Evolutionary conservation across 352 stramenopile species (phyloP), one percentile per base, ranked within the genome.

Genomic region (Globisporangium echinulatum): DNA sequence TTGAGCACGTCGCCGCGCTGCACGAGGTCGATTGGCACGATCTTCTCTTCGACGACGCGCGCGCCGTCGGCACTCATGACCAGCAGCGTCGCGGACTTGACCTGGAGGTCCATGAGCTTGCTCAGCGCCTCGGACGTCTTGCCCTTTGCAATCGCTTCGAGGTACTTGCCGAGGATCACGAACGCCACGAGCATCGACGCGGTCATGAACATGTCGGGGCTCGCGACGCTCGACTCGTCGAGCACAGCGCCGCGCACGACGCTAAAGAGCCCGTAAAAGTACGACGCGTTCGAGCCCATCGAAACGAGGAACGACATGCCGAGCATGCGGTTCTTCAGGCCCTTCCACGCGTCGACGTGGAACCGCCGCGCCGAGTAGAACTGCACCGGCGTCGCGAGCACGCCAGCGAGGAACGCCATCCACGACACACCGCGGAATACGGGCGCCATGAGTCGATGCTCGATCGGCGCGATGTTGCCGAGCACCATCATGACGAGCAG

Each of bases 281-380:
- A 99, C 14, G 96, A 96, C 1, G 96, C 91, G 47, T 94, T 98
- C 17, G 96, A 97, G 36, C 97, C 97, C 75, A 98, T 92, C 0
- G 92, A 96, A 14, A 99, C 92, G 15, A 99, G 74, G 59, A 99
- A 98, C 53, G 97, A 96, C 97, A 99, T 99, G 36, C 96, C 96
- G 7, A 98, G 73, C 52, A 87, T 75, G 39, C 90, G 75, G 57
- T 96, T 90, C 64, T 88, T 81, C 33, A 98, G 64, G 3, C 85
- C 90, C 59, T 98, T 93, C 70, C 88, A 98, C 8, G 96, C 88
- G 64, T 97, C 91, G 10, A 92, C 66, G 72, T 99, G 98, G 67
- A 99, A 99, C 49, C 87, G 84, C 33, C 79, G 81, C 5, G 88
- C 97, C 48, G 86, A 90, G 59, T 91, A 87, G 69, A 99, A 98